A percentile compares a stretch with the other conserved stretches of the same genome.
These are phyloP conservation scores for Penicillium glabrum DNA, from an alignment of 2,329 filamentous ascomycete genomes.

Conservation along the genomic window DNA sequence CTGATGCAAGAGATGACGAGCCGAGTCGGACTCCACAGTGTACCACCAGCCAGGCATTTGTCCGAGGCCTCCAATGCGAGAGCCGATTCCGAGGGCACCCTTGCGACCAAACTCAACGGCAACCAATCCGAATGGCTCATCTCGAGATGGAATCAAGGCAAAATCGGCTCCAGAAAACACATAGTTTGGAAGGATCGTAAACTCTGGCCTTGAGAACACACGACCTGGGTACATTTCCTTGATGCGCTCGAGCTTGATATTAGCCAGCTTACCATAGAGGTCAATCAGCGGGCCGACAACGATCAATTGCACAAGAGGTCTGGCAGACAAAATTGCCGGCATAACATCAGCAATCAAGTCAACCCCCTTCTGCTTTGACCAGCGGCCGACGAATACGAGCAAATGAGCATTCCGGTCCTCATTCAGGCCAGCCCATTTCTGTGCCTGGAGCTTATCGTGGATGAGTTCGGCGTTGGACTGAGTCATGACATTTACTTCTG, in stretches of 20 bases:
- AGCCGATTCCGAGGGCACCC: slow-evolving; percentile 67
- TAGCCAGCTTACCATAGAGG: slow-evolving; percentile 67
- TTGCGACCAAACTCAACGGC: slow-evolving; percentile 69
- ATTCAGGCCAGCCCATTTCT: slow-evolving; percentile 66
- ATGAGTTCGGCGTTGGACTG: slow-evolving; percentile 56
- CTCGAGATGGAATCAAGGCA: slow-evolving; percentile 67
- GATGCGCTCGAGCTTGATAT: slow-evolving; percentile 62
- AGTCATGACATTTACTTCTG: slow-evolving; percentile 54
- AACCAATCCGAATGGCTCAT: slow-evolving; percentile 68
- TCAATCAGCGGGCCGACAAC: slow-evolving; percentile 67
- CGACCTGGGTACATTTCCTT: slow-evolving; percentile 66
- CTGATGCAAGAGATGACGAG: slow-evolving; percentile 62
- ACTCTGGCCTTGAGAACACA: slow-evolving; percentile 67
- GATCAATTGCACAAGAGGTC: slow-evolving; percentile 61
- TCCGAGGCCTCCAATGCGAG: slow-evolving; percentile 64
- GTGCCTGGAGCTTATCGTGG: slow-evolving; percentile 61
- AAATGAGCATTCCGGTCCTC: slow-evolving; percentile 63
- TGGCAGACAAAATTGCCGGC: slow-evolving; percentile 60
- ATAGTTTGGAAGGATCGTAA: slow-evolving; percentile 63
- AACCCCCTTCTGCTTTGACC: slow-evolving; percentile 69
- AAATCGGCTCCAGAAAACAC: slow-evolving; percentile 71
- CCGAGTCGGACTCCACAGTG: slow-evolving; percentile 65
- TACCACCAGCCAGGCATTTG: slow-evolving; percentile 73
- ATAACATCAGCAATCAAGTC: slow-evolving; percentile 70
- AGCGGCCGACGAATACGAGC: slow-evolving; percentile 68